Evolutionary conservation across 2,329 filamentous ascomycete genomes (phyloP), one percentile per base, ranked within the genome.

Genomic region (Aspergillus sojae): DNA sequence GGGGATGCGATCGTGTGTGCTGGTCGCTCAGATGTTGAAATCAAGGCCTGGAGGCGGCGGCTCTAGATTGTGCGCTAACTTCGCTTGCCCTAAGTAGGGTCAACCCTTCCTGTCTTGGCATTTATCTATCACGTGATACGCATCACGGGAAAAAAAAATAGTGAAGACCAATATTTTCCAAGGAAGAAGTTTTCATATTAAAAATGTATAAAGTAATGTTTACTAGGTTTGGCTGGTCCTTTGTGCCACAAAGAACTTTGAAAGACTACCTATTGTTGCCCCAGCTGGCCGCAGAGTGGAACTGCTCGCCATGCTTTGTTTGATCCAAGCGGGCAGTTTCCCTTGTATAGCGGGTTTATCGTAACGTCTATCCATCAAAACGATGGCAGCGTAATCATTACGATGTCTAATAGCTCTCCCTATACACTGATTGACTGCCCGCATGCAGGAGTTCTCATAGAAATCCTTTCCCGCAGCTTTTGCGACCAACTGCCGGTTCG

Each of bases 361-460:
- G 78, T 95, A 99, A 58, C 95, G 84, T 67, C 86, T 83, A 78
- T 99, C 95, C 39, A 95, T 82, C 74, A 99, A 85, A 62, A 97
- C 80, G 67, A 99, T 97, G 19, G 91, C 89, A 5, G 95, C 95
- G 78, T 96, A 98, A 78, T 99, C 95, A 28, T 86, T 88, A 61
- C 85, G 86, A 75, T 99, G 95, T 54, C 95, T 84, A 71, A 99
- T 97, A 1, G 93, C 95, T 63, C 95, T 84, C 0, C 95, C 95
- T 69, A 99, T 94, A 74, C 92, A 95, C 81, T 99, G 95, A 76
- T 99, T 99, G 5, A 99, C 95, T 5, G 94, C 93, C 45, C 95
- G 86, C 94, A 99, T 97, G 76, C 94, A 97, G 0, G 92, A 88
- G 74, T 98, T 98, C 76, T 97, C 93, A 74, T 96, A 96, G 73